A percentile compares a stretch with the other conserved stretches of the same genome.
Evolutionary conservation across 2,329 filamentous ascomycete genomes (phyloP).

Genomic region (Monilinia polystroma): DNA sequence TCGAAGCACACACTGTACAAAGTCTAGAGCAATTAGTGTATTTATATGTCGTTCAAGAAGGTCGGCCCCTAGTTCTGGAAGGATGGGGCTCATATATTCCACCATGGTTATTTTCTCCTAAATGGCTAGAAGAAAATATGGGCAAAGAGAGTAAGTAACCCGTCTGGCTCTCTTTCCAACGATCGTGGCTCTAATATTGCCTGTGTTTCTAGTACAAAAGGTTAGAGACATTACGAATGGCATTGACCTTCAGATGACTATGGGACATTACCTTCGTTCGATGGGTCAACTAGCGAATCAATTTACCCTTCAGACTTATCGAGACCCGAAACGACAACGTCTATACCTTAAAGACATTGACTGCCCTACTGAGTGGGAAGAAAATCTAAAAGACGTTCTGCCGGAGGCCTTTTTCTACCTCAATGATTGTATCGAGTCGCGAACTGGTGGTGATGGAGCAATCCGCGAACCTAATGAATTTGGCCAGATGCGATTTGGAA

Average conservation of each 20-base stretch:
- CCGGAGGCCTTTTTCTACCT: slow-evolving; percentile 85
- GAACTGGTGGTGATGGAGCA: slow-evolving; percentile 53
- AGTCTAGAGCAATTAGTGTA: slow-evolving; percentile 80
- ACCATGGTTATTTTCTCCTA: slow-evolving; percentile 71
- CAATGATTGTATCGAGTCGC: slow-evolving; percentile 70
- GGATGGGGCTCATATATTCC: slow-evolving; percentile 79
- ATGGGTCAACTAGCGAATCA: slow-evolving; percentile 83
- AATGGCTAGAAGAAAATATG: slow-evolving; percentile 78
- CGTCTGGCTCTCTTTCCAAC: neutral
- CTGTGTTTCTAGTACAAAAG: slow-evolving; percentile 63
- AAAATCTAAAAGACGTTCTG: slow-evolving; percentile 73
- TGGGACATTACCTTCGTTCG: slow-evolving; percentile 85
- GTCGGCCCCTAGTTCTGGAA: slow-evolving; percentile 87
- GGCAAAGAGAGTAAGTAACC: slow-evolving; percentile 68
- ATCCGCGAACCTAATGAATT: slow-evolving; percentile 47
- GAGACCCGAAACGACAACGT: slow-evolving; percentile 76
- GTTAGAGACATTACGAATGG: slow-evolving; percentile 77
- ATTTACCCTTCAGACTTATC: slow-evolving; percentile 72
- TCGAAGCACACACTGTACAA: slow-evolving; percentile 72
- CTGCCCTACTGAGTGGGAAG: slow-evolving; percentile 82
- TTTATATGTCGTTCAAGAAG: slow-evolving; percentile 79
- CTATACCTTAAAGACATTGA: slow-evolving; percentile 98
- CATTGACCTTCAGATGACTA: slow-evolving; percentile 77
- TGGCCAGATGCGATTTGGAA: slow-evolving; percentile 45
- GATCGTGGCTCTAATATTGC: slow-evolving; percentile 31